These are phyloP conservation scores for Podospora didyma DNA, from an alignment of 495 filamentous ascomycete genomes.

Conservation along the genomic window DNA sequence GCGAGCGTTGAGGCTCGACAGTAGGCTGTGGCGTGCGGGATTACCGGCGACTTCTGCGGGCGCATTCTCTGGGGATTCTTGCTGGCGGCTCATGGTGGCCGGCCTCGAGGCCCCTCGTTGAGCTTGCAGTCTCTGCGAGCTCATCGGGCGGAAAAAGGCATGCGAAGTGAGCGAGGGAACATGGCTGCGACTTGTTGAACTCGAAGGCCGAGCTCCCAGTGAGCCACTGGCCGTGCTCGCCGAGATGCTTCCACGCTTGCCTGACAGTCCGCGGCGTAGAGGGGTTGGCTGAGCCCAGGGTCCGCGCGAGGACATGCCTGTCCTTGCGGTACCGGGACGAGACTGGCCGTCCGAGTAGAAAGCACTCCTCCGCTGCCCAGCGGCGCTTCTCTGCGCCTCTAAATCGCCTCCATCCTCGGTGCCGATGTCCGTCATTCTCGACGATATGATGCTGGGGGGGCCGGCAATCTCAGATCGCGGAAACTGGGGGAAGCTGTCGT, in stretches of 20 bases:
- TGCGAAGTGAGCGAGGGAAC: constrained; percentile 84
- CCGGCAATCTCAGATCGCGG: constrained; percentile 32
- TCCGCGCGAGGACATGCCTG: constrained; percentile 47
- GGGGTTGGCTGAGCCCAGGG: constrained; percentile 46
- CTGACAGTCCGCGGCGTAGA: constrained; percentile 39
- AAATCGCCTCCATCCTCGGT: constrained; percentile 49
- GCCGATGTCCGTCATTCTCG: constrained; percentile 76
- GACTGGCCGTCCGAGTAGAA: constrained; percentile 43
- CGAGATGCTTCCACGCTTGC: constrained; percentile 37
- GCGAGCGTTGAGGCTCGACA: constrained; percentile 41
- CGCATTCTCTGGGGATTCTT: constrained; percentile 18
- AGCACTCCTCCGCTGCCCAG: constrained; percentile 33
- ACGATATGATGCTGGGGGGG: constrained; percentile 70
- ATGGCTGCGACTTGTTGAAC: constrained; percentile 74
- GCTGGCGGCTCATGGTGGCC: constrained; percentile 32
- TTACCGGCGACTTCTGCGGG: constrained; percentile 27
- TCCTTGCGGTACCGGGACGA: constrained; percentile 46
- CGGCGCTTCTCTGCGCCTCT: constrained; percentile 27
- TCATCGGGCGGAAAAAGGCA: constrained; percentile 95
- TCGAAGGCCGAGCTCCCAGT: constrained; percentile 52
- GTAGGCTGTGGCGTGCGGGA: constrained; percentile 43
- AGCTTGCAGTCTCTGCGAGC: constrained; percentile 88
- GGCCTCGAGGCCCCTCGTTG: constrained; percentile 62
- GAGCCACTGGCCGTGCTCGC: constrained; percentile 42
- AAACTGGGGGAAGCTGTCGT: constrained; percentile 39